Base-by-base conservation (phyloP, 106 monocot species). In the Dioscorea zingiberensis region DNA sequence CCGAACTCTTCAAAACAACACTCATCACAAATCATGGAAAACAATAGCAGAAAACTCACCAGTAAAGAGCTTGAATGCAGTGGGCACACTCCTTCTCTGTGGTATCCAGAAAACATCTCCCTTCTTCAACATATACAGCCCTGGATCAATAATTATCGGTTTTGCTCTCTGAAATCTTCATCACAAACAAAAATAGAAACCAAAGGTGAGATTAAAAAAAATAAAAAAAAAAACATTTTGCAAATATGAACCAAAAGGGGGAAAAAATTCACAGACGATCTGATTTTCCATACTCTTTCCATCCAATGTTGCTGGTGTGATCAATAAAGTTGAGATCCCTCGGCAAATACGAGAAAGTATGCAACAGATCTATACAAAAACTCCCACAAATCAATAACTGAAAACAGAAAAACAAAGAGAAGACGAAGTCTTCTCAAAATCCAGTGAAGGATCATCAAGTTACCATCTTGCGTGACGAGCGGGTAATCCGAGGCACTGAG, bases 381-480 rank as follows among this genome's bases (percentile, higher is more conserved):
- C 21, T 32, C 12, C 53, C 59, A 3, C 27, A 58, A 48, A 28
- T 21, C 15, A 51, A 16, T 51, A 7, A 16, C 13, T 38, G 9
- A 38, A 10, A 38, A 38, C 38, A 38, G 10, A 0, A 38, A 38
- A 38, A 6, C 4, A 6, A 6, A 38, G 3, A n/a, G n/a, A 47
- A 45, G 22, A 1, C 13, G 23, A 58, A 45, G 47, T 59, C 47
- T 55, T 47, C 55, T 21, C 27, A 38, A 38, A 26, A 51, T 19
- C 51, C 15, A 51, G 19, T 18, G 4, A 18, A 51, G 15, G 15
- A 16, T 51, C 3, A 51, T 13, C 3, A 51, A 51, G 14, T 58
- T 73, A 88, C 94, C 94, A 71, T 94, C 94, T 58, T 94, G 94
- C 0, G 90, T 79, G 62, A 94, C 90, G 26, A 94, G 90, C 0